These are phyloP conservation scores for Pythium insidiosum DNA, from an alignment of 352 stramenopile species.

Conservation along the genomic window DNA sequence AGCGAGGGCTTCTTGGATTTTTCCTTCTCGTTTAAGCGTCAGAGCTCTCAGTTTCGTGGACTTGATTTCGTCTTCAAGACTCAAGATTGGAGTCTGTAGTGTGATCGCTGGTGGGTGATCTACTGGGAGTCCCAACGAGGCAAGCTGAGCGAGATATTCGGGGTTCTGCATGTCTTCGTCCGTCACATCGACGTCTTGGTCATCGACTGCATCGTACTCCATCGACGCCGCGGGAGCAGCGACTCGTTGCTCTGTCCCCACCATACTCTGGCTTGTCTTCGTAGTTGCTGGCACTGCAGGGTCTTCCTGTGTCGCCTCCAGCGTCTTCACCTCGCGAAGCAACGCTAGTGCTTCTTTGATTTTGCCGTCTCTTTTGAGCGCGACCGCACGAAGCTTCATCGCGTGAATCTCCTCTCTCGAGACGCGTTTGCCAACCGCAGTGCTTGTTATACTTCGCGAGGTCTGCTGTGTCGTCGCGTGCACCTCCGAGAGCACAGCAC, in stretches of 20 bases:
- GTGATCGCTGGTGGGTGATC: not conserved
- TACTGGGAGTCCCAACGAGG: conserved; percentile 28
- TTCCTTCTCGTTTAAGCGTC: conserved; percentile 39
- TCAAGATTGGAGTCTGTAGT: too few relatives aligned
- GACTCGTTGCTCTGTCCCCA: not conserved
- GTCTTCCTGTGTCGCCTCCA: conserved; percentile 17
- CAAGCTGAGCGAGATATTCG: conserved; percentile 54
- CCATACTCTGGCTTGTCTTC: not conserved
- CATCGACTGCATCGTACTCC: conserved; percentile 13
- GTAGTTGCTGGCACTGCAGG: not conserved
- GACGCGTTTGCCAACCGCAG: not conserved
- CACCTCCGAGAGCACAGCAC: conserved; percentile 23
- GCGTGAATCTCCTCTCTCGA: conserved; percentile 18
- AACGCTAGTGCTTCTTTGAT: conserved; percentile 43
- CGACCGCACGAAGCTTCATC: conserved; percentile 46
- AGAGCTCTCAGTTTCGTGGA: conserved; percentile 38
- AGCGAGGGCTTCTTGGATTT: conserved; percentile 43
- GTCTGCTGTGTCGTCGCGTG: conserved; percentile 19
- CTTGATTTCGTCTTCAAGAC: conserved; percentile 42
- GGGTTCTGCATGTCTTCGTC: conserved; percentile 75
- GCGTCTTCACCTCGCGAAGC: conserved; percentile 48
- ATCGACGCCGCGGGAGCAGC: not conserved
- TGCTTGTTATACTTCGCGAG: not conserved
- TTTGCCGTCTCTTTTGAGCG: conserved; percentile 44
- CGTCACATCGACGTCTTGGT: conserved; percentile 52